These are phyloP conservation scores for Arthromyces matolae DNA, from an alignment of 768 basidiomycete genomes.

Conservation along the genomic window DNA sequence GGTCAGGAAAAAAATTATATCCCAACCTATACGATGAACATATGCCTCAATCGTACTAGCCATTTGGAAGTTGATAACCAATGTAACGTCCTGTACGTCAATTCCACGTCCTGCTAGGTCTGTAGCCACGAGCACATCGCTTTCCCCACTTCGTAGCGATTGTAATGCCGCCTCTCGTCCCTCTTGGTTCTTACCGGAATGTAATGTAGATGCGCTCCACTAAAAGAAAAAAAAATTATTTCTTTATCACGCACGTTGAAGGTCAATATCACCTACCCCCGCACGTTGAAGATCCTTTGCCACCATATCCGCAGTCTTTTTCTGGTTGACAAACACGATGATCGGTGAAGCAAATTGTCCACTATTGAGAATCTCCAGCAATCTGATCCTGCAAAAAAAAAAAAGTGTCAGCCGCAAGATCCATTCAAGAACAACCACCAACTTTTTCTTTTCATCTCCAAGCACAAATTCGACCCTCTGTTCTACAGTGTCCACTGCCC, in stretches of 20 bases:
- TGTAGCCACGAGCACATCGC: constrained; percentile 91
- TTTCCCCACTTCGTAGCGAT: constrained; percentile 78
- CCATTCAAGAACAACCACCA: constrained; percentile 24
- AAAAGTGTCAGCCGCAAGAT: constrained; percentile 14
- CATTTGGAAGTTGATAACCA: constrained; percentile 99
- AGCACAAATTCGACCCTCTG: constrained; percentile 91
- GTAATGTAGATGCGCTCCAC: constrained; percentile 90
- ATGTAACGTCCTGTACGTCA: constrained; percentile 93
- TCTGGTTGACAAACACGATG: constrained; percentile 99
- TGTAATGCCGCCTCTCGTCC: constrained; percentile 93
- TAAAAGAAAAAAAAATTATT: constrained; percentile 24
- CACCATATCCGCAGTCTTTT: constrained; percentile 98
- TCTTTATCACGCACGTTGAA: neutral
- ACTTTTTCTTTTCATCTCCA: constrained; percentile 98
- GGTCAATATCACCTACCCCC: constrained; percentile 54
- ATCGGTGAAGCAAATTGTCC: constrained; percentile 84
- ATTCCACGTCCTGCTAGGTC: constrained; percentile 98
- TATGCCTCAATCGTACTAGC: constrained; percentile 93
- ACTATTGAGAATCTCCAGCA: constrained; percentile 92
- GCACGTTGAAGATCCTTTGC: constrained; percentile 90
- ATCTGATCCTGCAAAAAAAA: constrained; percentile 51
- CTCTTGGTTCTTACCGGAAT: constrained; percentile 97
- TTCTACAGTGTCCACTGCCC: constrained; percentile 97
- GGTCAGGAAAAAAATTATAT: neutral
- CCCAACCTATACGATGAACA: constrained; percentile 90